Conservation (phyloP, 139 green algal genomes). For the Trebouxia sp. region DNA sequence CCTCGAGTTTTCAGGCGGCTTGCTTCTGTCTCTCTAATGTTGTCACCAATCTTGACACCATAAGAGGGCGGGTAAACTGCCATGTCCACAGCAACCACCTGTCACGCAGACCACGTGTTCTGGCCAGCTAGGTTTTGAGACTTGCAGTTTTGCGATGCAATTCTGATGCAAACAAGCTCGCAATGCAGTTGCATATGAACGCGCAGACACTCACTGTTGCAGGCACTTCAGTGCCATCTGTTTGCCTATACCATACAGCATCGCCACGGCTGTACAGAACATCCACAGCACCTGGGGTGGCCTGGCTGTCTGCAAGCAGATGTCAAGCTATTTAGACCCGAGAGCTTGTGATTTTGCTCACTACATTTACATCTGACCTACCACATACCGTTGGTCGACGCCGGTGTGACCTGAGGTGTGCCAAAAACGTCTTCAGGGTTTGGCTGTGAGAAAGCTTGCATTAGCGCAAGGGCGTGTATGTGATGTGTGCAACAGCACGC, state of each 20-base stretch:
- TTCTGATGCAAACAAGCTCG: neutral
- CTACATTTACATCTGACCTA: too few species aligned
- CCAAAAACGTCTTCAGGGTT: neutral
- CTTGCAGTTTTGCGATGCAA: neutral
- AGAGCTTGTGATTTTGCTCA: too few species aligned
- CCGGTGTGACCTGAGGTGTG: neutral
- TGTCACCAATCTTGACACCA: slow-evolving; percentile 19
- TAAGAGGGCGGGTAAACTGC: slow-evolving; percentile 33
- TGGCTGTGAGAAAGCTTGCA: neutral
- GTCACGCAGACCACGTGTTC: neutral
- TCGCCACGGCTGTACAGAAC: slow-evolving; percentile 25
- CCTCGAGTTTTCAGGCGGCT: neutral
- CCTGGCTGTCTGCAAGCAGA: neutral
- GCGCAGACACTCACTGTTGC: slow-evolving; percentile 13
- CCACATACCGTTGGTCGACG: neutral
- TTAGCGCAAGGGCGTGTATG: too few species aligned
- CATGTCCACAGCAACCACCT: slow-evolving; percentile 33
- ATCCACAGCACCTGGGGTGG: neutral
- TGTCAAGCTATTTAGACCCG: too few species aligned
- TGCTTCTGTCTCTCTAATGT: slow-evolving; percentile 32
- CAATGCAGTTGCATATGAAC: neutral
- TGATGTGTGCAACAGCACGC: too few species aligned
- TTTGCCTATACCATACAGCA: slow-evolving; percentile 27
- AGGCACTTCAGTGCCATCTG: slow-evolving; percentile 12
- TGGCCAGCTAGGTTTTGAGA: neutral